Percentiles rank a stretch among this genome's conserved stretches.
Conservation (phyloP, 805 yeast species). For the Candida awuae region DNA sequence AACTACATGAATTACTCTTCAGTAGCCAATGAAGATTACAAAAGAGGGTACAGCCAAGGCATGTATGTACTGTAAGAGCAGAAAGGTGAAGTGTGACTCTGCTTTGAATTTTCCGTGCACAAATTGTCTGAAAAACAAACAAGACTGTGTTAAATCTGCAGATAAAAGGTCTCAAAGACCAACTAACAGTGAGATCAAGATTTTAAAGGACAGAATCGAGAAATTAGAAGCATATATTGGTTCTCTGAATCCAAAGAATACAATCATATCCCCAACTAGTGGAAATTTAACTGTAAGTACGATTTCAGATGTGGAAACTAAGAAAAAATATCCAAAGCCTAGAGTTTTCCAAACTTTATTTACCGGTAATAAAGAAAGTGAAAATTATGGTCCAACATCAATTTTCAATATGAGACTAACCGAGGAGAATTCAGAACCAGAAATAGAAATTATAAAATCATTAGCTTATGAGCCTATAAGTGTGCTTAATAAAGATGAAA, state of each 20-base stretch:
- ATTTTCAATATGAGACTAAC: constrained; percentile 28
- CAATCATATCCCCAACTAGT: too few relatives aligned
- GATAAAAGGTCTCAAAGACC: constrained; percentile 17
- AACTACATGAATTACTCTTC: too few relatives aligned
- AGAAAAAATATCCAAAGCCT: constrained; percentile 15
- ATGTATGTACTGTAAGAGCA: too few relatives aligned
- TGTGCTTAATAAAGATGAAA: constrained; percentile 27
- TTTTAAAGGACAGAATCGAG: constrained; percentile 7
- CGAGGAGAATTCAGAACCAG: background rate
- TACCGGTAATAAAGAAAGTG: constrained; percentile 12
- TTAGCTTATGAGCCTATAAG: constrained; percentile 13
- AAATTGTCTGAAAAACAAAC: constrained; percentile 11
- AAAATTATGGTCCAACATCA: constrained; percentile 20
- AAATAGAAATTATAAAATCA: background rate
- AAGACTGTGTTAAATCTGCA: constrained; percentile 11
- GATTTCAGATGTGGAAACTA: background rate
- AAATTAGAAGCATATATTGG: constrained; percentile 4
- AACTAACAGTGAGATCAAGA: constrained; percentile 10
- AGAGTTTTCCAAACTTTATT: constrained; percentile 13
- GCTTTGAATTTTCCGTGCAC: constrained; percentile 15
- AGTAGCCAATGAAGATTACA: too few relatives aligned
- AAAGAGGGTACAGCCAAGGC: too few relatives aligned
- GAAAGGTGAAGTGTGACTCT: constrained; percentile 19
- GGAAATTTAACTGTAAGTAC: too few relatives aligned
- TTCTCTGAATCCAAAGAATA: too few relatives aligned